Evolutionary conservation across 345 rosid species (phyloP).

Genomic region (Hirschfeldia incana): DNA sequence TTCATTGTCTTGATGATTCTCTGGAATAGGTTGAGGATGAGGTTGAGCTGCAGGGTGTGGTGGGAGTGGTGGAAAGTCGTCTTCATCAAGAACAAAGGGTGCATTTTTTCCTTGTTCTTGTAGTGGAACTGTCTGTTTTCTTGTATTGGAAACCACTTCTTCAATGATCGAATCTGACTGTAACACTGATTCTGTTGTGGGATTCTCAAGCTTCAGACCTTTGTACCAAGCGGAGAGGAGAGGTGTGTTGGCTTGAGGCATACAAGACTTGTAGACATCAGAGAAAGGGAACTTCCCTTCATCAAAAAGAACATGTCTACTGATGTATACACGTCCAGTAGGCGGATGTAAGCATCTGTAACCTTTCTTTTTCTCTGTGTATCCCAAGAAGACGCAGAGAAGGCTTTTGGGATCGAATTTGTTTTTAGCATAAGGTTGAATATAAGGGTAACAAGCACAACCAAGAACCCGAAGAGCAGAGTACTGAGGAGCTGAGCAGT

Average conservation of each 20-base stretch:
- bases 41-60: too few species aligned
- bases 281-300: neutral
- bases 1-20: too few species aligned
- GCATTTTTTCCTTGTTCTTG: too few species aligned
- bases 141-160: too few species aligned
- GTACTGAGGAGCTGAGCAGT: neutral
- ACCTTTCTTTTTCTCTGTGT: neutral
- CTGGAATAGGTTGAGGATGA: too few species aligned
- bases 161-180: too few species aligned
- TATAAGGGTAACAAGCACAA: neutral
- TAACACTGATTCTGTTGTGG: too few species aligned
- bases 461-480: neutral
- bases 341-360: neutral
- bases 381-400: neutral
- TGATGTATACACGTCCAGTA: neutral
- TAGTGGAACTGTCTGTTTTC: too few species aligned
- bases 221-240: neutral
- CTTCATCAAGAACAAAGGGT: too few species aligned
- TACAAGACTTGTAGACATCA: neutral
- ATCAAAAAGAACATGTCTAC: neutral
- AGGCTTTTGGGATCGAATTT: neutral
- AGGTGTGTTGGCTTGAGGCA: neutral
- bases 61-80: too few species aligned
- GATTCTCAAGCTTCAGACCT: neutral
- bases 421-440: neutral